These are phyloP conservation scores for Achaetomiella virescens DNA, from an alignment of 495 filamentous ascomycete genomes.

Conservation along the genomic window DNA sequence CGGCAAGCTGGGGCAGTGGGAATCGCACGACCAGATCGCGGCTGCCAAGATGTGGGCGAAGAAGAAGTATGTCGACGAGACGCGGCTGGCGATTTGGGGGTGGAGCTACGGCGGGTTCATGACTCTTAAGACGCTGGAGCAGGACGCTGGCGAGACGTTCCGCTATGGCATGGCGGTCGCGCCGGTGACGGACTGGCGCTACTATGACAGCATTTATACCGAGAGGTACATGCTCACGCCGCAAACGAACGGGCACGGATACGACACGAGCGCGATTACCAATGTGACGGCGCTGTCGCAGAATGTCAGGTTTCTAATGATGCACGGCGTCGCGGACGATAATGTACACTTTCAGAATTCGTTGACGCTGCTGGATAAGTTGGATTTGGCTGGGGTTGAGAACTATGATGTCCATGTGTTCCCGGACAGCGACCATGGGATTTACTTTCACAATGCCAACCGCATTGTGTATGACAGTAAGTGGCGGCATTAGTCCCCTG, in stretches of 20 bases:
- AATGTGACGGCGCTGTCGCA: constrained; percentile 62
- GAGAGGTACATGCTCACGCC: constrained; percentile 95
- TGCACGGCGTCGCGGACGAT: constrained; percentile 93
- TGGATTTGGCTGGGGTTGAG: constrained; percentile 76
- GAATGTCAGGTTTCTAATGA: constrained; percentile 82
- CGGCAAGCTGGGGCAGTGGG: constrained; percentile 76
- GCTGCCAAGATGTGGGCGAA: constrained; percentile 78
- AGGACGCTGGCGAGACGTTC: constrained; percentile 84
- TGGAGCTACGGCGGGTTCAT: constrained; percentile 98
- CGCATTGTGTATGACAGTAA: constrained; percentile 90
- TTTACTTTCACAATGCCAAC: constrained; percentile 92
- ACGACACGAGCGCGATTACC: constrained; percentile 64
- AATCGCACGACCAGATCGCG: constrained; percentile 85
- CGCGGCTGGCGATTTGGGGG: constrained; percentile 88
- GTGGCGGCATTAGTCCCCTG: too few relatives aligned
- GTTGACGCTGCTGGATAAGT: constrained; percentile 73
- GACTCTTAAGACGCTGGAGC: constrained; percentile 92
- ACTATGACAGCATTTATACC: constrained; percentile 93
- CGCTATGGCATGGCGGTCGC: constrained; percentile 96
- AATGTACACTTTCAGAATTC: constrained; percentile 97
- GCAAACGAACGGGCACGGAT: constrained; percentile 70
- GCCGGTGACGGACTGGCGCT: constrained; percentile 94
- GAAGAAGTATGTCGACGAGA: constrained; percentile 77
- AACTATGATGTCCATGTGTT: constrained; percentile 97
- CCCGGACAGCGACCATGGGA: constrained; percentile 93